Evolutionary conservation across 306 rosid species (phyloP).

Genomic region (Comarum palustre): DNA sequence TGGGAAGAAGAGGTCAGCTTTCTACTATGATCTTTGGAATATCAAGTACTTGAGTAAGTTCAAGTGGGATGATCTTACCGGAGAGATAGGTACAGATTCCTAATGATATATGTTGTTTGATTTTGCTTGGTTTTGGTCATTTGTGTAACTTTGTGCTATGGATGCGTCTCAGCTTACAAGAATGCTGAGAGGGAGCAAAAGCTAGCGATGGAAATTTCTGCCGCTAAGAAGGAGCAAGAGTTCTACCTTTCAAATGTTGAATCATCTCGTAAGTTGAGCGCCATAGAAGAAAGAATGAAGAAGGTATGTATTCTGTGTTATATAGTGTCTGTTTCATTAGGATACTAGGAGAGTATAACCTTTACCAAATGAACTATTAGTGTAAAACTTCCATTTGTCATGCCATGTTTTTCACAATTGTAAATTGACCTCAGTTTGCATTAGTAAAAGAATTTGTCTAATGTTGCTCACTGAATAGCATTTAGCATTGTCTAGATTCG

Average conservation of each 20-base stretch:
- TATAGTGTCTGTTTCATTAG: not conserved
- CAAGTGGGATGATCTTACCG: slow-evolving; percentile 93
- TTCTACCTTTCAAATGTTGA: slow-evolving; percentile 72
- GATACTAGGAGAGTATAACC: not conserved
- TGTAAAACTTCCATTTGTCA: not conserved
- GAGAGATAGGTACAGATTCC: slow-evolving; percentile 61
- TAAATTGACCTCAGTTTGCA: not conserved
- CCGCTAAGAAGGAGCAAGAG: slow-evolving; percentile 81
- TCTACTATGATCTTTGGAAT: slow-evolving; percentile 89
- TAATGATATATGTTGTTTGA: slow-evolving; percentile 21
- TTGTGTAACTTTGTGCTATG: slow-evolving; percentile 13
- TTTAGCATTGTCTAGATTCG: not conserved
- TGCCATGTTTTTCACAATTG: not conserved
- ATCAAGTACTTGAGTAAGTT: slow-evolving; percentile 87
- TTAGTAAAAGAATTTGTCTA: not conserved
- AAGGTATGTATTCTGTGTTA: slow-evolving; percentile 45
- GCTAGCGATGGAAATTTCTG: slow-evolving; percentile 72
- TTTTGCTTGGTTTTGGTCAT: not conserved
- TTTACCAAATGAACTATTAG: not conserved
- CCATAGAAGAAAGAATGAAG: slow-evolving; percentile 70
- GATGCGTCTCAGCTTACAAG: slow-evolving; percentile 56
- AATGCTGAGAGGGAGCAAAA: slow-evolving; percentile 74
- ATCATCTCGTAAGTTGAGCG: slow-evolving; percentile 57
- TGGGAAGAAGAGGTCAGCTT: slow-evolving; percentile 79
- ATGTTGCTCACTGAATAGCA: not conserved